Evolutionary conservation across 1,284 basidiomycete species (phyloP).

Genomic region (Acaromyces ingoldii): DNA sequence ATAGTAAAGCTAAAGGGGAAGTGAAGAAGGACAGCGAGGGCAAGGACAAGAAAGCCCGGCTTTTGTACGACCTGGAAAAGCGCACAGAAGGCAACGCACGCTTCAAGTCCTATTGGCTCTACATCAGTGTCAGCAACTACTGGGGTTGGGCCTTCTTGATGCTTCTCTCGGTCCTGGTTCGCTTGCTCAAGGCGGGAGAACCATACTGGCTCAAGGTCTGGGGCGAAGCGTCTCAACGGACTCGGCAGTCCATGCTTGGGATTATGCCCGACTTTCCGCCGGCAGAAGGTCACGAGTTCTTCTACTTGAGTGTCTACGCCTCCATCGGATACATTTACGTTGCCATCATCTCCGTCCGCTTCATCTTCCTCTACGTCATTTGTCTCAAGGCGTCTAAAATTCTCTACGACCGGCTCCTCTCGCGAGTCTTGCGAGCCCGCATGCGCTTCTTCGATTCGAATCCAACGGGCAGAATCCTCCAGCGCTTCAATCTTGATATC

Average conservation of each 20-base stretch:
- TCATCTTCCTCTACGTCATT: constrained; percentile 22
- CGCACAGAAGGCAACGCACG: constrained; percentile 24
- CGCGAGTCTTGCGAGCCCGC: constrained; percentile 34
- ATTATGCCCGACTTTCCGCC: constrained; percentile 4
- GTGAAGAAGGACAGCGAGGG: background rate
- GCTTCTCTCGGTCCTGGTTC: constrained; percentile 17
- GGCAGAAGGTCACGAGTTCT: constrained; percentile 14
- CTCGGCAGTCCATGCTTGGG: too few relatives aligned
- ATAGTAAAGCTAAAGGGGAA: background rate
- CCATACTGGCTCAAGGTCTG: constrained; percentile 42
- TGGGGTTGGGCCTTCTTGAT: constrained; percentile 14
- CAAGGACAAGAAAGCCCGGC: constrained; percentile 14
- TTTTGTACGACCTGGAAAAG: constrained; percentile 33
- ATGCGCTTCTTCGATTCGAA: constrained; percentile 45
- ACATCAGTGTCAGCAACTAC: constrained; percentile 20
- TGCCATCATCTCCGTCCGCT: constrained; percentile 20
- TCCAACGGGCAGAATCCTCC: constrained; percentile 36
- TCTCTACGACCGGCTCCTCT: constrained; percentile 35
- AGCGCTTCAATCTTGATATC: constrained; percentile 47
- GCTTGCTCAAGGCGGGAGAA: constrained; percentile 22
- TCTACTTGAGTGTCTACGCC: constrained; percentile 24
- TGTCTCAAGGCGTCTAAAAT: constrained; percentile 24
- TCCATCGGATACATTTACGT: constrained; percentile 21
- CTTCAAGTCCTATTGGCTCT: constrained; percentile 29
- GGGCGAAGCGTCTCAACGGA: constrained; percentile 28